Conservation (phyloP, 2,329 filamentous ascomycete species). For the Mollisiaceae sp. region DNA sequence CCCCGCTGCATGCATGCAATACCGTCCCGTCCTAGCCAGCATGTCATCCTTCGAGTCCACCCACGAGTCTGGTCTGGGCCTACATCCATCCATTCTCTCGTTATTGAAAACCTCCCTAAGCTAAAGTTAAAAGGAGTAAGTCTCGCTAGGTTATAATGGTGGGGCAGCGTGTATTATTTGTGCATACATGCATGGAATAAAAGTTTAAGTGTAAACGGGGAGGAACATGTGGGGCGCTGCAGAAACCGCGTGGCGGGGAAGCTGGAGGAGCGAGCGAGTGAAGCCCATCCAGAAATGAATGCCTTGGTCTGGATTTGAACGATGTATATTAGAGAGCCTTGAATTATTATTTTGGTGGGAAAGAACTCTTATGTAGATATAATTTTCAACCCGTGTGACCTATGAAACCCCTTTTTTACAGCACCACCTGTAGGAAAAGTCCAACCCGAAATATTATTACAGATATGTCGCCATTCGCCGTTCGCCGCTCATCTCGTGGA, state of each 20-base stretch:
- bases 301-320: too few relatives aligned
- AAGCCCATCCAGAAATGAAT: too few relatives aligned
- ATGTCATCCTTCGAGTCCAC: too few relatives aligned
- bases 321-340: too few relatives aligned
- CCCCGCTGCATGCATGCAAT: too few relatives aligned
- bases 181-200: too few relatives aligned
- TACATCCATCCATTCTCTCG: too few relatives aligned
- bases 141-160: background rate
- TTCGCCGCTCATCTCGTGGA: background rate
- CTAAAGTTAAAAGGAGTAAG: background rate
- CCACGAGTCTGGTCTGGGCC: too few relatives aligned
- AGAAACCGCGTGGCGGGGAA: background rate
- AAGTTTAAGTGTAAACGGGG: too few relatives aligned
- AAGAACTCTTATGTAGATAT: background rate
- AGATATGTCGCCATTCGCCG: background rate
- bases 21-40: too few relatives aligned
- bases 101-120: background rate
- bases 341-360: background rate
- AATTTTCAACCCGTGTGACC: background rate
- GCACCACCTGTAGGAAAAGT: background rate
- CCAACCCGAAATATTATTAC: background rate
- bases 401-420: conserved; percentile 2
- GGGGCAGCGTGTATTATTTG: conserved; percentile 3
- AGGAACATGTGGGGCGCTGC: background rate
- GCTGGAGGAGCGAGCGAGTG: background rate